Conservation (phyloP, 2,329 filamentous ascomycete genomes). For the Fusarium newnesense region DNA sequence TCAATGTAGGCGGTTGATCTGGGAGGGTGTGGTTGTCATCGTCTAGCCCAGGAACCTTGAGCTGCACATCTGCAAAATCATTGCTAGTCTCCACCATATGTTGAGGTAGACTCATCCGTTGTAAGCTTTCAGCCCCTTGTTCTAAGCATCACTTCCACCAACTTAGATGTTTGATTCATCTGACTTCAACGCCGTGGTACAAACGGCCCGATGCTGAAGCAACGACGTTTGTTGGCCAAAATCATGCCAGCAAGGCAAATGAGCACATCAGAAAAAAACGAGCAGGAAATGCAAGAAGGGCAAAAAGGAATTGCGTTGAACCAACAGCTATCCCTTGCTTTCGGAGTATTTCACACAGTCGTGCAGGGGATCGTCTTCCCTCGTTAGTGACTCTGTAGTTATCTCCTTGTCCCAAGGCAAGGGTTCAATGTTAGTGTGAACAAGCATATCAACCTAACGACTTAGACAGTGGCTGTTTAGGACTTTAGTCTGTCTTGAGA, state of each 20-base stretch:
- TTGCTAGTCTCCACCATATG: background rate
- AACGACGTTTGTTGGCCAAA: background rate
- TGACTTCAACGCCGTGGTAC: background rate
- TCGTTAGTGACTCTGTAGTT: background rate
- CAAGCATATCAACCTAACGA: background rate
- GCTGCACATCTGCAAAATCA: background rate
- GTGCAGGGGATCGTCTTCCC: background rate
- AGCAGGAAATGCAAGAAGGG: background rate
- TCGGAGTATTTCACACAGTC: background rate
- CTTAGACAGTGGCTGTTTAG: slow-evolving; percentile 16
- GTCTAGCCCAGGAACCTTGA: slow-evolving; percentile 13
- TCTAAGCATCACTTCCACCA: background rate
- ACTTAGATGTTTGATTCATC: background rate
- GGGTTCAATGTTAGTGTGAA: slow-evolving; percentile 6
- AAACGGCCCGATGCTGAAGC: slow-evolving; percentile 10
- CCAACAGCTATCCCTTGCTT: background rate
- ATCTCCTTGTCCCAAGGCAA: slow-evolving; percentile 28
- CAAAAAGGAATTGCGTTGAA: background rate
- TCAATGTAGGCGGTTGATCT: background rate
- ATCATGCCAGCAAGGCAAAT: background rate
- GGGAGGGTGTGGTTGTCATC: slow-evolving; percentile 20
- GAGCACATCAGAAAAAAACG: background rate
- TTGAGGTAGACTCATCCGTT: background rate
- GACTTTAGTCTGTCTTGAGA: background rate
- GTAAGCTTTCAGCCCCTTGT: background rate